Evolutionary conservation across 2,329 filamentous ascomycete genomes (phyloP), one percentile per base, ranked within the genome.

Genomic region (Talaromyces amestolkiae): DNA sequence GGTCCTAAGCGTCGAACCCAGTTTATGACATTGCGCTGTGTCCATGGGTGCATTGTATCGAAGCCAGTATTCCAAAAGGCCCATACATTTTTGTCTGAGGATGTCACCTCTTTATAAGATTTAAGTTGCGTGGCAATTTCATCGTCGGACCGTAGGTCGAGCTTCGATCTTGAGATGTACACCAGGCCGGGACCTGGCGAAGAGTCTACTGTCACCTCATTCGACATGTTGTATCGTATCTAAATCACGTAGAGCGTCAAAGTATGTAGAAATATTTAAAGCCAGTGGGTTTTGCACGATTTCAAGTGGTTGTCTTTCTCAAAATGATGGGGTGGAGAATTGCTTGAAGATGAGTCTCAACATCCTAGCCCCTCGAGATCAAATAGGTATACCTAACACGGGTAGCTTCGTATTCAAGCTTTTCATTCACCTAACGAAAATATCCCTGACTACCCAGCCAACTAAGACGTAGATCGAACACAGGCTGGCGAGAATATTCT

Each of bases 1-100:
- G 75, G 69, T 3, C 75, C 77, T 43, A 76, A 75, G 22, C 78
- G 74, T 19, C 77, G 76, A 22, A 78, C 74, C 80, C 79, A 81
- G 66, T 75, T 72, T 22, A 75, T 70, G 43, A 81, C 75, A 49
- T 80, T 82, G 51, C 77, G 76, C 58, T 76, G 72, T 35, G 74
- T 77, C 78, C 79, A 81, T 6, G 63, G 65, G 0, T 76, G 77
- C 76, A 81, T 78, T 5, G 61, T 35, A 11, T 68, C 24, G 33
- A 79, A 56, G 1, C 78, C 78, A 5, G 72, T 68, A 63, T 80
- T 72, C 78, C 78, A 80, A 67, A 75, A 80, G 3, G 75, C 73
- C 77, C 78, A 80, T 17, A 79, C 70, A 61, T 80, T 80, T 63
- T 77, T 78, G 64, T 79, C 77, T 2, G 74, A 75, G 1, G 74